Evolutionary conservation across 2,329 filamentous ascomycete genomes (phyloP).

Genomic region (Achaetomium macrosporum): DNA sequence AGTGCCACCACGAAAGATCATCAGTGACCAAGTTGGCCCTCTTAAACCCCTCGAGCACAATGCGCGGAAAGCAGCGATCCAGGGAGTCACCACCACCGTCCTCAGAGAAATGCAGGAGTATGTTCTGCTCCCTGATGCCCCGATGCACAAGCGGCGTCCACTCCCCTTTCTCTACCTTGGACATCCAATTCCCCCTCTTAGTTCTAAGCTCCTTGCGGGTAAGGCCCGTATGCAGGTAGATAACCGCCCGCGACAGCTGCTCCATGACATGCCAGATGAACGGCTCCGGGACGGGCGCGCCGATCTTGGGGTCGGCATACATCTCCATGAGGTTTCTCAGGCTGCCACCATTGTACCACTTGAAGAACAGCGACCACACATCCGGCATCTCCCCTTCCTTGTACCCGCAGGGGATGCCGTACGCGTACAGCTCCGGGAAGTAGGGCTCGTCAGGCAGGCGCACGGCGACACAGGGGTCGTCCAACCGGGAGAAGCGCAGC

Average conservation of each 20-base stretch:
- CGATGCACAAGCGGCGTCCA: constrained; percentile 13
- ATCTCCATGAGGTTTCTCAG: constrained; percentile 12
- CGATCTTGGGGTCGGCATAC: neutral
- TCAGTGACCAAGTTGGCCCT: neutral
- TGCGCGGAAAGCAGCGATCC: constrained; percentile 6
- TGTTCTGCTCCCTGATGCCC: constrained; percentile 1
- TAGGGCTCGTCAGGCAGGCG: constrained; percentile 10
- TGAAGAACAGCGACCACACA: constrained; percentile 13
- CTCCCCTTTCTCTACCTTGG: too few relatives aligned
- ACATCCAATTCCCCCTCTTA: neutral
- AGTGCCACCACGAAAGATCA: neutral
- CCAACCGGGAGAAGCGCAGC: constrained; percentile 11
- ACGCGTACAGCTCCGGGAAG: constrained; percentile 12
- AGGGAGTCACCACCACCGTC: neutral
- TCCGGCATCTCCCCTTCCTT: neutral
- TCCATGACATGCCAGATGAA: constrained; percentile 20
- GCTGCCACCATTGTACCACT: constrained; percentile 12
- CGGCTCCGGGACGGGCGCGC: constrained; percentile 10
- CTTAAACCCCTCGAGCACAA: constrained; percentile 14
- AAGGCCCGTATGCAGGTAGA: constrained; percentile 9
- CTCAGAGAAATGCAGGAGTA: constrained; percentile 14
- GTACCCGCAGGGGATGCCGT: constrained; percentile 1
- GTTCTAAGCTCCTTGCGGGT: neutral
- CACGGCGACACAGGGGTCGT: neutral
- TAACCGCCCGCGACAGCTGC: constrained; percentile 14